Evolutionary conservation across 1,139 yeast species (phyloP), one percentile per base, ranked within the genome.

Genomic region (Taphrina confusa): DNA sequence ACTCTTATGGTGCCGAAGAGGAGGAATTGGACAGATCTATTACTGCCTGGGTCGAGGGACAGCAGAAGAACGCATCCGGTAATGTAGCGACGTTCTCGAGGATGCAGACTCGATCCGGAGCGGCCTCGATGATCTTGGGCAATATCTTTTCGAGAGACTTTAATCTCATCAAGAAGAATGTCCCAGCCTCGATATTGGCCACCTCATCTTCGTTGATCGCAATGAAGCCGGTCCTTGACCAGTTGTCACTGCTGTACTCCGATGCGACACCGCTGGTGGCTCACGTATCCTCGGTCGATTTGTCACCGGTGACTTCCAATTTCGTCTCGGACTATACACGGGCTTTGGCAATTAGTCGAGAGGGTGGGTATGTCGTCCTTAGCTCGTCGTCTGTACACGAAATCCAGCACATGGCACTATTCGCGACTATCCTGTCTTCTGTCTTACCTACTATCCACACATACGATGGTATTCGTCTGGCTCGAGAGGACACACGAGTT

Each of bases 21-120:
- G 81, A 82, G 67, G 76, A 81, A 62, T 74, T 86, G 58, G 92
- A 86, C 69, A 74, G 80, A 20, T 79, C 84, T 54, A 71, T 87
- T 65, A 77, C 78, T 65, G 72, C 78, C 58, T 88, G 96, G 96
- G 72, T 56, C 18, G 44, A 63, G 18, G 80, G 80, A 69, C 75
- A 76, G 63, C 76, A 83, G 67, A 70, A 70, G 56, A 85, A 85
- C 69, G 76, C 82, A 8, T 72, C 74, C 58, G 86, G 85, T 16
- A 74, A 72, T 44, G 81, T 81, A 59, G 91, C 89, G 47, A 77
- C 76, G 61, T 74, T 81, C 68, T 78, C 79, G 71, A 76, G 78
- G 68, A 79, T 89, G 63, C 90, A 90, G 70, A 81, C 88, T 51
- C 82, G 96, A 71, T 77, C 86, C 1, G 97, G 97, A 67, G 95